Evolutionary conservation across 1,139 yeast species (phyloP), one percentile per base, ranked within the genome.

Genomic region (Geotrichum fermentans): DNA sequence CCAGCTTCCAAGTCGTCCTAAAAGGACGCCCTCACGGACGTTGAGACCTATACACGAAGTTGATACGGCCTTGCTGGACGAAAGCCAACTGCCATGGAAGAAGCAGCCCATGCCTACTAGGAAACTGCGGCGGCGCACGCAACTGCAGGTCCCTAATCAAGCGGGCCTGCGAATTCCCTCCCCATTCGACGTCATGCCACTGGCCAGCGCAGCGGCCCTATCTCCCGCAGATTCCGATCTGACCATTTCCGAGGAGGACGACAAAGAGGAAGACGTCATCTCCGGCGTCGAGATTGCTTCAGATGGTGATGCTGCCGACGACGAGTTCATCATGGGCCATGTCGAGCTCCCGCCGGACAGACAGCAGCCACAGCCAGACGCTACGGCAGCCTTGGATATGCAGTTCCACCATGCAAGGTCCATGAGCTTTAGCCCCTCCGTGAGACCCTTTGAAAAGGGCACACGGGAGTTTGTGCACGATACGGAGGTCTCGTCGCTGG

Each of bases 141-240:
- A n/a, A n/a, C n/a, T n/a, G n/a, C n/a, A n/a, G n/a, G n/a, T n/a
- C n/a, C 30, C 13, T 28, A 13, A 28, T 8, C 8, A 8, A 8
- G 8, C 30, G 8, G 13, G 30, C 30, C 8, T 8, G 13, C 30
- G 30, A 28, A 28, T 8, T 8, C 13, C n/a, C n/a, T n/a, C 36
- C 17, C 16, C 17, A 33, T 37, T 37, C 18, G 28, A 37, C 30
- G 28, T 16, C n/a, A 18, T 37, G 11, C 29, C n/a, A n/a, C n/a
- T n/a, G n/a, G n/a, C n/a, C n/a, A n/a, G n/a, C n/a, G n/a, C n/a
- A n/a, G n/a, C 40, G n/a, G 22, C 41, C n/a, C 14, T 28, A 3
- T 41, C 45, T 5, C 45, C 50, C 1, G 41, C 44, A 2, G 49
- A 45, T 26, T 45, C 49, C 2, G 49, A 45, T n/a, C 38, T 42